Percentiles rank a stretch among this genome's conserved stretches.
These are phyloP conservation scores for Nicotiana attenuata DNA, from an alignment of 257 asterid species.

Conservation along the genomic window DNA sequence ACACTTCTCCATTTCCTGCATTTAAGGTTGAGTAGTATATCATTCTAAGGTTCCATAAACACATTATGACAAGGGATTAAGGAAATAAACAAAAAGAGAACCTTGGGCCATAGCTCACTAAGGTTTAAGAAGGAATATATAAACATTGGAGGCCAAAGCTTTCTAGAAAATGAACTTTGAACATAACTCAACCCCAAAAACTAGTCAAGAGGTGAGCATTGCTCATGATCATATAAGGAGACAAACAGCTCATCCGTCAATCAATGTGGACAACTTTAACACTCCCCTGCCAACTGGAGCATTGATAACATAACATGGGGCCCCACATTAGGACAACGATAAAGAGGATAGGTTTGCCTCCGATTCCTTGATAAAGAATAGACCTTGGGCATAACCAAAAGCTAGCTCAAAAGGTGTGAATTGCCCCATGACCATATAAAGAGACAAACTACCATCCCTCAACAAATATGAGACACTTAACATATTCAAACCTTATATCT, in stretches of 20 bases:
- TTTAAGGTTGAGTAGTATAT: slow-evolving; percentile 18
- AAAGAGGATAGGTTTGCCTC: background rate
- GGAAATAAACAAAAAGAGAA: background rate
- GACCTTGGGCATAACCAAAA: background rate
- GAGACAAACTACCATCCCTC: background rate
- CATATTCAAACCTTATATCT: background rate
- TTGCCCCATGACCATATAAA: too few relatives aligned
- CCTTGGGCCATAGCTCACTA: background rate
- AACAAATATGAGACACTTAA: background rate
- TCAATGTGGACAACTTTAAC: background rate
- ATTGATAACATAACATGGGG: background rate
- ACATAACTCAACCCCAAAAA: background rate
- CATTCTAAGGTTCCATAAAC: background rate
- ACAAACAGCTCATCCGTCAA: background rate
- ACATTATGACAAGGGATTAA: background rate
- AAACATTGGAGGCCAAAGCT: background rate
- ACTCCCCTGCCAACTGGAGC: background rate
- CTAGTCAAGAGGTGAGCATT: background rate
- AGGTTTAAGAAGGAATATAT: background rate
- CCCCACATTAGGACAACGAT: background rate
- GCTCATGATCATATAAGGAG: background rate
- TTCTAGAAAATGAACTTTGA: background rate
- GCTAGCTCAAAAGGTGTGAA: background rate
- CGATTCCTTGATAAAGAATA: background rate
- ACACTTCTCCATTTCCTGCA: slow-evolving; percentile 81